Conservation (phyloP, 129 eudicot species). For the Flaveria ramosissima region DNA sequence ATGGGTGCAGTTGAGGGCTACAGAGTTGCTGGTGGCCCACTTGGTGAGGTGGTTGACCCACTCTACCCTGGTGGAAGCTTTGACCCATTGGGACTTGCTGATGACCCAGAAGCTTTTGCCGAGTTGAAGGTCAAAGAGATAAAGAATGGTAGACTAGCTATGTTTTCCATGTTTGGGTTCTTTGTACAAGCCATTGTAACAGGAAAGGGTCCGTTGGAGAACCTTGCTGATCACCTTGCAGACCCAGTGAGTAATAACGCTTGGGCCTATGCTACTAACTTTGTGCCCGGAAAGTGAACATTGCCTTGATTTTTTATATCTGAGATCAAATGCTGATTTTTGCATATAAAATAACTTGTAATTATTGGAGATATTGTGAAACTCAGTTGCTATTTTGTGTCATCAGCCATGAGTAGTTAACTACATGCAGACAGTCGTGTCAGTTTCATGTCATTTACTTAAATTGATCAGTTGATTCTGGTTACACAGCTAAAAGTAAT, state of each 20-base stretch:
- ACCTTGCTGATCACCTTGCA: conserved; percentile 16
- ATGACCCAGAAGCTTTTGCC: conserved; percentile 27
- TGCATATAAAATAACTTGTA: not conserved
- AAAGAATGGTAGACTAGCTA: conserved; percentile 17
- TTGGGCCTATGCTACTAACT: conserved; percentile 28
- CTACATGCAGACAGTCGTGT: not conserved
- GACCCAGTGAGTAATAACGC: conserved; percentile 26
- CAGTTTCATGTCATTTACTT: not conserved
- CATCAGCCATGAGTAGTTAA: not conserved
- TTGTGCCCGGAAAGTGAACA: conserved; percentile 16
- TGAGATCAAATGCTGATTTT: not conserved
- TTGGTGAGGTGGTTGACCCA: conserved; percentile 14
- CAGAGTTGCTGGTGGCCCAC: conserved; percentile 19
- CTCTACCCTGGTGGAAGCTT: conserved; percentile 26
- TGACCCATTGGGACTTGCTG: conserved; percentile 31
- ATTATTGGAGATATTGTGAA: not conserved
- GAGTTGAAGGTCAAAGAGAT: conserved; percentile 22
- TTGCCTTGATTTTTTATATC: not conserved
- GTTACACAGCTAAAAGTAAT: no score
- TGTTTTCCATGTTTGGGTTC: conserved; percentile 28
- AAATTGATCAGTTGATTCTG: no score
- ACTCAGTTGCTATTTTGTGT: not conserved
- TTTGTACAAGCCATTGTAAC: conserved; percentile 26
- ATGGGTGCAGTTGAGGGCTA: conserved; percentile 25
- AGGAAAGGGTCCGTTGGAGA: conserved; percentile 27